phyloP scores from a whole-genome alignment of 345 rosid species.

The Eutrema japonicum region DNA sequence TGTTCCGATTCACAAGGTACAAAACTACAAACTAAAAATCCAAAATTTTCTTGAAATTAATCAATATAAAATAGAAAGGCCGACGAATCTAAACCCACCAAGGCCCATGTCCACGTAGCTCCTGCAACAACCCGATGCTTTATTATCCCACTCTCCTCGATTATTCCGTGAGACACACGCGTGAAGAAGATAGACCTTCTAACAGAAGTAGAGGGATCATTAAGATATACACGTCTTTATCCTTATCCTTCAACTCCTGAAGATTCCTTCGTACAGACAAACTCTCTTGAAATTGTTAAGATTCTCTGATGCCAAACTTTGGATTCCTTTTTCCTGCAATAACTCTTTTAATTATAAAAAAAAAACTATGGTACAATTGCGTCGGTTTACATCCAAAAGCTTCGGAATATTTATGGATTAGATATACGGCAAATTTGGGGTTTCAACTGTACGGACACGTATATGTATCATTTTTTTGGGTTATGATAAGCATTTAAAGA shows the following conservation, averaged over 20 bases:
- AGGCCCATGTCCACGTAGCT: conserved; percentile 29
- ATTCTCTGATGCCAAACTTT: conserved; percentile 32
- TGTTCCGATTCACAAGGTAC: not conserved
- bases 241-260: conserved; percentile 26
- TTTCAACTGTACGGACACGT: not conserved
- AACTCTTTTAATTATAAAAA: not conserved
- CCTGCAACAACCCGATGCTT: conserved; percentile 26
- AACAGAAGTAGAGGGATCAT: not conserved
- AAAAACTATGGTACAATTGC: not conserved
- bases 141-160: conserved; percentile 5
- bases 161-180: conserved; percentile 3
- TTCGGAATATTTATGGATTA: conserved; percentile 7
- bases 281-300: conserved; percentile 29
- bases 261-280: conserved; percentile 36
- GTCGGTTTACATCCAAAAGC: conserved; percentile 13
- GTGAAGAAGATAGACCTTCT: conserved; percentile 7
- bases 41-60: not conserved
- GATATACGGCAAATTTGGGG: not conserved
- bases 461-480: too few relatives aligned
- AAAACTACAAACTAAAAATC: too few relatives aligned
- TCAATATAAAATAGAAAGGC: not conserved
- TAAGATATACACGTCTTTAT: conserved; percentile 18
- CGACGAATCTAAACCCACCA: not conserved
- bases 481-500: not conserved
- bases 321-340: conserved; percentile 16